phyloP scores from a whole-genome alignment of 2,329 filamentous ascomycete species.

The Iodosphaeria phyllophila region DNA sequence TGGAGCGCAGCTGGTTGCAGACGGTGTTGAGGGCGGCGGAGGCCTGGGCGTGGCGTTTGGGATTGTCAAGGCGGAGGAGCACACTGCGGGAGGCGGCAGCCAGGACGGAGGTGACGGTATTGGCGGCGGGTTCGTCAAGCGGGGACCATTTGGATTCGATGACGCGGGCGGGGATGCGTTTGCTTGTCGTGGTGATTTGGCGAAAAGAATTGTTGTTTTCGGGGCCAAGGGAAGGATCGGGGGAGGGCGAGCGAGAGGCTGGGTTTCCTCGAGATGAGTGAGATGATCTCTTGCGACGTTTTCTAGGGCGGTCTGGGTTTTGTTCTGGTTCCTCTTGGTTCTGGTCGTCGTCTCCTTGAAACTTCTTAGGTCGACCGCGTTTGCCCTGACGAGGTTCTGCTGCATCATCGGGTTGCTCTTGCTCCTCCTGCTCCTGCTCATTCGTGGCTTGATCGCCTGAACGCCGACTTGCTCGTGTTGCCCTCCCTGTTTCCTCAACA shows the following conservation, averaged over 20 bases:
- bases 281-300: slow-evolving; percentile 6
- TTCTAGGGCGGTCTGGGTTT: background rate
- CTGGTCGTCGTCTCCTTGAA: slow-evolving; percentile 2
- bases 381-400: background rate
- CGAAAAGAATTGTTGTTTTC: too few relatives aligned
- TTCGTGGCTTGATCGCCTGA: background rate
- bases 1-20: slow-evolving; percentile 34
- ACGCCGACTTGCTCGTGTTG: too few relatives aligned
- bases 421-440: background rate
- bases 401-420: slow-evolving; percentile 2
- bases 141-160: slow-evolving; percentile 53
- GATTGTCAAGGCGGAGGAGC: slow-evolving; percentile 32
- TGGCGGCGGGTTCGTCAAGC: slow-evolving; percentile 33
- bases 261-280: slow-evolving; percentile 6
- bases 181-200: slow-evolving; percentile 30
- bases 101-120: slow-evolving; percentile 35
- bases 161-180: slow-evolving; percentile 37
- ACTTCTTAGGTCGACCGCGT: slow-evolving; percentile 1
- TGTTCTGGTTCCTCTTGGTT: slow-evolving; percentile 2
- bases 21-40: slow-evolving; percentile 35
- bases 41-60: slow-evolving; percentile 31
- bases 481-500: too few relatives aligned
- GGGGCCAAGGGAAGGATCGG: slow-evolving; percentile 9
- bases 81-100: slow-evolving; percentile 41
- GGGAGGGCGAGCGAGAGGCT: slow-evolving; percentile 7